A percentile compares a stretch with the other conserved stretches of the same genome.
These are phyloP conservation scores for Paecilomyces formosus DNA, from an alignment of 2,329 filamentous ascomycete species.

Conservation along the genomic window DNA sequence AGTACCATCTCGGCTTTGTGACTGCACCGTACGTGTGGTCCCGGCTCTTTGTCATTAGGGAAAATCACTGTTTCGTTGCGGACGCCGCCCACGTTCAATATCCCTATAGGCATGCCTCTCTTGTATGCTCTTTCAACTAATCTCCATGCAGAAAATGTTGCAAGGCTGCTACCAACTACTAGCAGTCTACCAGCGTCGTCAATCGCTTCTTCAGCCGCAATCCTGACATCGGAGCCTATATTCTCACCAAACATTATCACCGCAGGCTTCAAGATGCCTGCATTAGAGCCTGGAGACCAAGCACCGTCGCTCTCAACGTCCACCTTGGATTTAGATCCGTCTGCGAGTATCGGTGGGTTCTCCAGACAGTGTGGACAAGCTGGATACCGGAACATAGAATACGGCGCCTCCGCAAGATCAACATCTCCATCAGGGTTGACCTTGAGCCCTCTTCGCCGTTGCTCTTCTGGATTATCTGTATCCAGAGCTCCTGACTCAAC, in stretches of 20 bases:
- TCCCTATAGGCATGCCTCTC: conserved; percentile 73
- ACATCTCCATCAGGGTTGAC: conserved; percentile 94
- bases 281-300: conserved; percentile 58
- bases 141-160: conserved; percentile 92
- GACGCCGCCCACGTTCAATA: conserved; percentile 64
- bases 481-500: conserved; percentile 67
- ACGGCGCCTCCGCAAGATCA: conserved; percentile 77
- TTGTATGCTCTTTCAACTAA: conserved; percentile 77
- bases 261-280: conserved; percentile 81
- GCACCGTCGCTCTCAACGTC: conserved; percentile 74
- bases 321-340: conserved; percentile 53
- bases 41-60: conserved; percentile 16
- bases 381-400: conserved; percentile 85
- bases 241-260: conserved; percentile 97
- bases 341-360: conserved; percentile 49
- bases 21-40: conserved; percentile 33
- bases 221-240: conserved; percentile 63
- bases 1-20: conserved; percentile 34
- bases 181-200: conserved; percentile 69
- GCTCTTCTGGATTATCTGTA: conserved; percentile 67
- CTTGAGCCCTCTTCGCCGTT: conserved; percentile 61
- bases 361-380: conserved; percentile 74
- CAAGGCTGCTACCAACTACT: conserved; percentile 80
- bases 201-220: conserved; percentile 69
- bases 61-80: conserved; percentile 39